These are phyloP conservation scores for Gossypium turneri DNA, from an alignment of 345 rosid species.

Conservation along the genomic window DNA sequence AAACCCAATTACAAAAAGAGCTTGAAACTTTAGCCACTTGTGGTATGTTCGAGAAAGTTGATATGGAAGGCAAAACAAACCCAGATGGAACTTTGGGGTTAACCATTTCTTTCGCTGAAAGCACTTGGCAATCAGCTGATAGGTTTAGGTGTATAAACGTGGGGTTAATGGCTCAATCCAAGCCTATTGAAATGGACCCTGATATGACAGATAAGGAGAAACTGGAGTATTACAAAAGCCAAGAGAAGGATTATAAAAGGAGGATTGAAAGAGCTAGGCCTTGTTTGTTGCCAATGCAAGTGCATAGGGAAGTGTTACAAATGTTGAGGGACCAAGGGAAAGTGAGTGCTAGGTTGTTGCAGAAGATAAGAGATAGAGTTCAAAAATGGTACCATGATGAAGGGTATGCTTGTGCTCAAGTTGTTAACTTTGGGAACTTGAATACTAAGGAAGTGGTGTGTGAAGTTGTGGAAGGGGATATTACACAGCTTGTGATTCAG, in stretches of 20 bases:
- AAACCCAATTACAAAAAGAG: conserved; percentile 77
- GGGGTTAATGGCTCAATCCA: conserved; percentile 77
- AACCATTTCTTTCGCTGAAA: conserved; percentile 8
- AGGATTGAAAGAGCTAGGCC: conserved; percentile 80
- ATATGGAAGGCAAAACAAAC: conserved; percentile 76
- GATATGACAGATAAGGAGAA: conserved; percentile 98
- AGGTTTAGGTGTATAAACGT: conserved; percentile 87
- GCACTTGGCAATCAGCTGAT: background rate
- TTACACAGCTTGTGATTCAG: conserved; percentile 75
- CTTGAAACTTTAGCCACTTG: conserved; percentile 84
- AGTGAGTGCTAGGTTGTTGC: conserved; percentile 87
- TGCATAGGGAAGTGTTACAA: conserved; percentile 61
- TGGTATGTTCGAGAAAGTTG: conserved; percentile 99
- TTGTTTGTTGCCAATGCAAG: conserved; percentile 57
- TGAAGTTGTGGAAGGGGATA: conserved; percentile 97
- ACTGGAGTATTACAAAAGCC: conserved; percentile 69
- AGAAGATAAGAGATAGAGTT: conserved; percentile 88
- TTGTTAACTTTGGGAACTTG: conserved; percentile 93
- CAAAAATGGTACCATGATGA: conserved; percentile 97
- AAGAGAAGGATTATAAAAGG: conserved; percentile 86
- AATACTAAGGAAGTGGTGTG: conserved; percentile 94
- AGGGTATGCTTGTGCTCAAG: conserved; percentile 97
- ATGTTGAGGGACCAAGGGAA: conserved; percentile 75
- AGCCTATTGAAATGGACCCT: conserved; percentile 79
- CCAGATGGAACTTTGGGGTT: conserved; percentile 72